Conservation (phyloP, 2,329 filamentous ascomycete genomes). For the Helicocarpus griseus region DNA sequence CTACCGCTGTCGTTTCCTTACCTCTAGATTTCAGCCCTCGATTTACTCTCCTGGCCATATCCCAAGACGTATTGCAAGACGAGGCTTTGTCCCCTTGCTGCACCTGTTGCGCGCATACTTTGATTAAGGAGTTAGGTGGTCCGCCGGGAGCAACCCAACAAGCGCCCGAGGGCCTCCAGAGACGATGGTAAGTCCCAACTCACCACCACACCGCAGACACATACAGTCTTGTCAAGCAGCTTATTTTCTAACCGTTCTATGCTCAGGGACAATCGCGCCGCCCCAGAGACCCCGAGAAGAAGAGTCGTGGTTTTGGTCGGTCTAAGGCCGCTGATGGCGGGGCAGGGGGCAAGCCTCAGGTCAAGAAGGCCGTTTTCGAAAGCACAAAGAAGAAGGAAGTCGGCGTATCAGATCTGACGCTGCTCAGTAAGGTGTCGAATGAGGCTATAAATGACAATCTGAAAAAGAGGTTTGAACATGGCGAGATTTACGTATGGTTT, state of each 20-base stretch:
- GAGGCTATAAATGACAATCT: conserved; percentile 99
- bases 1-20: neutral
- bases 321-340: conserved; percentile 34
- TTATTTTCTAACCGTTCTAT: neutral
- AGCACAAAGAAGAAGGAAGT: conserved; percentile 98
- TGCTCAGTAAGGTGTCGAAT: conserved; percentile 97
- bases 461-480: conserved; percentile 95
- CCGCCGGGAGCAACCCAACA: neutral
- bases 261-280: conserved; percentile 35
- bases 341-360: conserved; percentile 51
- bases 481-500: conserved; percentile 73
- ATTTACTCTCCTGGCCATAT: neutral
- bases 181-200: neutral
- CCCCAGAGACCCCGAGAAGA: conserved; percentile 33
- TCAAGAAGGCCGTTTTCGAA: conserved; percentile 94
- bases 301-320: conserved; percentile 33
- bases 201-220: neutral
- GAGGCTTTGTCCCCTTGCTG: neutral
- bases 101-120: neutral
- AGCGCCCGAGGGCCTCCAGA: neutral
- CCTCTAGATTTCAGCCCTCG: neutral
- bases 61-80: neutral
- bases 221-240: neutral
- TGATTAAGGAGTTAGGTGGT: neutral
- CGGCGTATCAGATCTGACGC: conserved; percentile 90